Evolutionary conservation across 768 basidiomycete species (phyloP).

Genomic region (Tricholoma sp.): DNA sequence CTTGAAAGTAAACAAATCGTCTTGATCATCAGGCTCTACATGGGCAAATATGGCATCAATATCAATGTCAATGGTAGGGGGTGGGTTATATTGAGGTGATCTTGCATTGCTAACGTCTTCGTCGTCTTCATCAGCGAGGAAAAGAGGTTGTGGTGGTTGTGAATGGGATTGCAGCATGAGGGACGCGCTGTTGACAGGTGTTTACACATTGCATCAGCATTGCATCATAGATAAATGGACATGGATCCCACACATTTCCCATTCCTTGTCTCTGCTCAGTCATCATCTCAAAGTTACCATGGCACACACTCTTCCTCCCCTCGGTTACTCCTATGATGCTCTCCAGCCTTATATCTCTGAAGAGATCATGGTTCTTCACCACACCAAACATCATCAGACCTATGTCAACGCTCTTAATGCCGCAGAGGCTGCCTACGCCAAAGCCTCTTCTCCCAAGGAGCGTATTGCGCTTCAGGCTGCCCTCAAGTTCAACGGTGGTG

Average conservation of each 20-base stretch:
- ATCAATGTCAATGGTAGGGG: slow-evolving; percentile 40
- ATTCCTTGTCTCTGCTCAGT: background rate
- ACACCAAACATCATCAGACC: slow-evolving; percentile 93
- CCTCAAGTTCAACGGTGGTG: slow-evolving; percentile 95
- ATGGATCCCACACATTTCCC: background rate
- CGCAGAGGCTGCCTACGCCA: slow-evolving; percentile 74
- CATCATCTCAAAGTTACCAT: slow-evolving; percentile 7
- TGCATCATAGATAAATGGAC: slow-evolving; percentile 1
- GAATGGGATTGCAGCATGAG: slow-evolving; percentile 22
- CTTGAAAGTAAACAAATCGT: slow-evolving; percentile 32
- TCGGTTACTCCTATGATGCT: slow-evolving; percentile 80
- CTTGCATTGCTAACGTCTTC: slow-evolving; percentile 23
- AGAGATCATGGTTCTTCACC: slow-evolving; percentile 94
- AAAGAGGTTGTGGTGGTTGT: slow-evolving; percentile 39
- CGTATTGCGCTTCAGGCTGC: slow-evolving; percentile 86
- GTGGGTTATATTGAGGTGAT: slow-evolving; percentile 30
- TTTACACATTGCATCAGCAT: slow-evolving; percentile 27
- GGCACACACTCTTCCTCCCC: slow-evolving; percentile 46
- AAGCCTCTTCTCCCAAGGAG: slow-evolving; percentile 64
- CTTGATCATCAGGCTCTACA: slow-evolving; percentile 27
- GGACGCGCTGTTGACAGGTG: slow-evolving; percentile 40
- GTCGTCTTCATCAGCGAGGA: slow-evolving; percentile 57
- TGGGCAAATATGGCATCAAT: slow-evolving; percentile 38
- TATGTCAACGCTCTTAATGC: slow-evolving; percentile 92
- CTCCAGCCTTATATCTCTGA: slow-evolving; percentile 91